These are phyloP conservation scores for Cladorrhinum samala DNA, from an alignment of 495 filamentous ascomycete species.

Conservation along the genomic window DNA sequence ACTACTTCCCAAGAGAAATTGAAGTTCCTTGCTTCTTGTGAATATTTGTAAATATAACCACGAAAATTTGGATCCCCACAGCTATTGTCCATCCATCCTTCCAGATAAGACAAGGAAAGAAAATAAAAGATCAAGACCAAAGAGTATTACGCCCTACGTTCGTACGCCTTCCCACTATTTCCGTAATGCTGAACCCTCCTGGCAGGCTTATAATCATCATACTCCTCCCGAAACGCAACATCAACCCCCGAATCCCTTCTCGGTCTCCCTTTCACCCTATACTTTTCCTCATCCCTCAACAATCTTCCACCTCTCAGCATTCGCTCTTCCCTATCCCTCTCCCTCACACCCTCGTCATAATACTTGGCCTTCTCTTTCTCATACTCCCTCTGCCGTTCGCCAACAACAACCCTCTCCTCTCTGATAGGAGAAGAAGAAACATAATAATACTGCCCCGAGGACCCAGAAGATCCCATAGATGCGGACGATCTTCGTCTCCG, in stretches of 20 bases:
- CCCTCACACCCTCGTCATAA: background rate
- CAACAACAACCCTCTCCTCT: background rate
- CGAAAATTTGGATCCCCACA: no score
- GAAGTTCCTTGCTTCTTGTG: no score
- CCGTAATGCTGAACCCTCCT: no score
- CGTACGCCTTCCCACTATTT: no score
- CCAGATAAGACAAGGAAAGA: no score
- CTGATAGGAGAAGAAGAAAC: background rate
- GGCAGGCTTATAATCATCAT: no score
- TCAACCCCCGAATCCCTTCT: constrained; percentile 6
- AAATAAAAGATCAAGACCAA: no score
- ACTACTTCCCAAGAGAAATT: no score
- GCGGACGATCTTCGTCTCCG: no score
- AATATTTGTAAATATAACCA: no score
- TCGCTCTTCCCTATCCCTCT: background rate
- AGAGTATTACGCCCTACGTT: no score
- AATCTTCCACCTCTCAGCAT: background rate
- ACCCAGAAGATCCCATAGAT: background rate
- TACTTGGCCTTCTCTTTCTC: background rate
- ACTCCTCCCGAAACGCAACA: background rate
- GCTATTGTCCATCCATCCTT: no score
- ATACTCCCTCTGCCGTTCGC: background rate
- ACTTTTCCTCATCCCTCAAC: background rate
- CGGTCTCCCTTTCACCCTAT: background rate
- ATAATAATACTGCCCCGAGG: background rate